Evolutionary conservation across 768 basidiomycete species (phyloP).

Genomic region (Tremella yokohamensis): DNA sequence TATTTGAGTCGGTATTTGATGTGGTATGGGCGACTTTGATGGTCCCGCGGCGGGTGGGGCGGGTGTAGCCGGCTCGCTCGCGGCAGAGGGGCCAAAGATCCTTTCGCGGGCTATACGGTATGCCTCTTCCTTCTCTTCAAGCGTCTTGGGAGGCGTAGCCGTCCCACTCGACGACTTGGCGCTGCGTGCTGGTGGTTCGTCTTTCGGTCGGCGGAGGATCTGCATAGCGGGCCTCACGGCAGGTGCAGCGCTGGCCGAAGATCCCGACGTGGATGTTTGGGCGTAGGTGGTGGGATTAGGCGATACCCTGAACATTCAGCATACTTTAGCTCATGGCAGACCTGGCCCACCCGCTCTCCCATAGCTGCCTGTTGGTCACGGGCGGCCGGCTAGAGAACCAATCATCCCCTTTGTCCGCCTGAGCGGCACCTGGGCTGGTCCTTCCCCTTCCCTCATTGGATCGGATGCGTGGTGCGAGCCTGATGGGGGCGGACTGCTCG

Average conservation of each 20-base stretch:
- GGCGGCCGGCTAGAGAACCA: conserved; percentile 25
- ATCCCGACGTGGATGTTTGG: background rate
- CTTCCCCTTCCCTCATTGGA: background rate
- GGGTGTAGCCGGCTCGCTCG: background rate
- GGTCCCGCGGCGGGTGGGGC: too few relatives aligned
- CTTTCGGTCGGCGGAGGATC: conserved; percentile 10
- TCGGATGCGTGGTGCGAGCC: conserved; percentile 1
- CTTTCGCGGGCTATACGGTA: conserved; percentile 41
- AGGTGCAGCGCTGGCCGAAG: conserved; percentile 1
- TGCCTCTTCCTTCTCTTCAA: conserved; percentile 38
- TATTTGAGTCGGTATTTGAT: too few relatives aligned
- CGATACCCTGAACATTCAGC: background rate
- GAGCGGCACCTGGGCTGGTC: background rate
- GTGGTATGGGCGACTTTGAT: too few relatives aligned
- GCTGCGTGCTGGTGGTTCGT: background rate
- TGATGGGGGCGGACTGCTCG: background rate
- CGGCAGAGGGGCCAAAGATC: conserved; percentile 13
- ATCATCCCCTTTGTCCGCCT: conserved; percentile 14
- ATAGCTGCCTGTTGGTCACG: conserved; percentile 28
- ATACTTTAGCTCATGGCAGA: background rate
- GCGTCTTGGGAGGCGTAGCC: conserved; percentile 31
- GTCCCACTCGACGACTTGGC: background rate
- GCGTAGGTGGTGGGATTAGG: background rate
- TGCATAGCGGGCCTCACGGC: conserved; percentile 4
- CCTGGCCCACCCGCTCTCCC: conserved; percentile 19